These are phyloP conservation scores for Fusarium tuaranense DNA, from an alignment of 2,329 filamentous ascomycete genomes.

Conservation along the genomic window DNA sequence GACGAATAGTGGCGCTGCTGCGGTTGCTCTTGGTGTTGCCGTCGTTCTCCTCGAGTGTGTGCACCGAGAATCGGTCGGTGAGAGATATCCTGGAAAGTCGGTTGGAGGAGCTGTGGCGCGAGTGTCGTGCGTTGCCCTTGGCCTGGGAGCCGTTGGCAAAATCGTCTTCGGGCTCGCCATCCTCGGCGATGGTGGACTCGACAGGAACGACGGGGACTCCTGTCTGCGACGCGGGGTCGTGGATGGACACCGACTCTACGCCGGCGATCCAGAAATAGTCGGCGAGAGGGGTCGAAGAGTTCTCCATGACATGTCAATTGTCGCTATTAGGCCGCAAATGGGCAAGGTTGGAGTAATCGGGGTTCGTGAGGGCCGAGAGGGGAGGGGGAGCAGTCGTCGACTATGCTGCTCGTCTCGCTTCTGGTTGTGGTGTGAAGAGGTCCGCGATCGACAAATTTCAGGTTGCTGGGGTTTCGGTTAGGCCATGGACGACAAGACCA, in stretches of 20 bases:
- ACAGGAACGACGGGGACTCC: constrained; percentile 50
- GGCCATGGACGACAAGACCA: constrained; percentile 34
- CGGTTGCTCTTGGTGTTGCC: constrained; percentile 71
- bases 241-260: constrained; percentile 75
- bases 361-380: neutral
- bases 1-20: constrained; percentile 73
- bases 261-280: constrained; percentile 84
- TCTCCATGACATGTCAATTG: constrained; percentile 67
- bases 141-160: constrained; percentile 46
- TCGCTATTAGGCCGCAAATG: constrained; percentile 40
- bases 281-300: constrained; percentile 73
- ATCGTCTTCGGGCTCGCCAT: constrained; percentile 67
- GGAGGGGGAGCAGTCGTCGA: constrained; percentile 16
- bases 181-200: constrained; percentile 71
- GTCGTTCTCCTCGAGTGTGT: constrained; percentile 69
- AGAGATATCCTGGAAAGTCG: constrained; percentile 67
- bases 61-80: constrained; percentile 64
- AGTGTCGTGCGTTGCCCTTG: constrained; percentile 60
- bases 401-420: constrained; percentile 22
- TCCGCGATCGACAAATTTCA: constrained; percentile 26
- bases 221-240: constrained; percentile 59
- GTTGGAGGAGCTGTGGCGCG: constrained; percentile 70
- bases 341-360: constrained; percentile 23
- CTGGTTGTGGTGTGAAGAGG: constrained; percentile 24
- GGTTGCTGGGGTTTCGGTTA: constrained; percentile 40